Percentiles rank a stretch among this genome's conserved stretches.
Conservation (phyloP, 192 early-diverging fungal species). For the Spinellus fusiger region DNA sequence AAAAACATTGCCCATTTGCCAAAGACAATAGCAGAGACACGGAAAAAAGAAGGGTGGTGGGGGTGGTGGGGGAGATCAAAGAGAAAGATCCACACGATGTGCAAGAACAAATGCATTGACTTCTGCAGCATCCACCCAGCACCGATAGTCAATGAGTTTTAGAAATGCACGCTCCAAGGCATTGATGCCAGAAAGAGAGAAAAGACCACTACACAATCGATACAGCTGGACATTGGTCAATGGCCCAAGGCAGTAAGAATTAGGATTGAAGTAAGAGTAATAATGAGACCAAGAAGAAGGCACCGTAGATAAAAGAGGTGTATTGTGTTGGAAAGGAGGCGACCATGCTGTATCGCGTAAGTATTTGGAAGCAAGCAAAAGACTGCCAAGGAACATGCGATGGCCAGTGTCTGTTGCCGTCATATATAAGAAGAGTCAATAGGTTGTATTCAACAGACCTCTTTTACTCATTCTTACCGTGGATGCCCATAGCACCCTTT, state of each 20-base stretch:
- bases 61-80: background rate
- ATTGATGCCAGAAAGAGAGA: conserved; percentile 18
- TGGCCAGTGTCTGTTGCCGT: conserved; percentile 14
- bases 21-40: background rate
- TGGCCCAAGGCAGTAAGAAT: background rate
- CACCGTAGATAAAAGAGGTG: background rate
- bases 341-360: conserved; percentile 8
- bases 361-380: conserved; percentile 23
- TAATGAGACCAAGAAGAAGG: background rate
- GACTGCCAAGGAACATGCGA: conserved; percentile 20
- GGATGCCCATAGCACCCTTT: conserved; percentile 18
- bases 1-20: too few species aligned
- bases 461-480: conserved; percentile 16
- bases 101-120: conserved; percentile 19
- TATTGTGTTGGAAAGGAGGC: background rate
- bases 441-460: background rate
- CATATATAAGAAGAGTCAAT: background rate
- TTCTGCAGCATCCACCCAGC: conserved; percentile 23
- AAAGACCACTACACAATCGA: conserved; percentile 18
- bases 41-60: background rate
- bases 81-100: conserved; percentile 17
- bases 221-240: conserved; percentile 18
- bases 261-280: background rate
- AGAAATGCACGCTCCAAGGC: conserved; percentile 22
- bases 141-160: conserved; percentile 23